phyloP scores from a whole-genome alignment of 805 yeast species.

The Lachancea kluyveri region DNA sequence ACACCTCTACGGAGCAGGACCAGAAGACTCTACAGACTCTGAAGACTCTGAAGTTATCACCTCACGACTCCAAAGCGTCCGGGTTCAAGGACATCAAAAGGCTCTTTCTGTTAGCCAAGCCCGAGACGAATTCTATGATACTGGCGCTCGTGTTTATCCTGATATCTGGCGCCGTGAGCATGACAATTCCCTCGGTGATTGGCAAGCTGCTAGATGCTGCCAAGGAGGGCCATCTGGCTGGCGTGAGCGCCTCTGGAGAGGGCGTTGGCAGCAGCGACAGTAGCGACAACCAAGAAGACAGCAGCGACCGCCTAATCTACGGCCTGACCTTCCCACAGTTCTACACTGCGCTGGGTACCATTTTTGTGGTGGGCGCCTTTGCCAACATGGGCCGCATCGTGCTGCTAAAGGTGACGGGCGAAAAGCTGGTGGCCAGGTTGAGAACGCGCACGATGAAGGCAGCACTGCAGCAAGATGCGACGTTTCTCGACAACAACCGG shows the following conservation, averaged over 20 bases:
- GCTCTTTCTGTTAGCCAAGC: conserved; percentile 48
- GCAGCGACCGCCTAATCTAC: conserved; percentile 33
- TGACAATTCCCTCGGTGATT: conserved; percentile 75
- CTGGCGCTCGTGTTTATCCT: conserved; percentile 61
- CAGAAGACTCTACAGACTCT: no score
- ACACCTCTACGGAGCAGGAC: no score
- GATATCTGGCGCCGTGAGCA: conserved; percentile 69
- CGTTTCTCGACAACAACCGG: conserved; percentile 81
- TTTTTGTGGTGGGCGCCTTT: conserved; percentile 66
- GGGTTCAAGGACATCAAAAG: conserved; percentile 35
- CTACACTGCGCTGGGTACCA: conserved; percentile 49
- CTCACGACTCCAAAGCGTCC: conserved; percentile 31
- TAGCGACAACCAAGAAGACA: conserved; percentile 24
- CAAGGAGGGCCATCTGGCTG: conserved; percentile 22
- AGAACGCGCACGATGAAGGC: conserved; percentile 72
- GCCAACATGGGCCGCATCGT: conserved; percentile 82
- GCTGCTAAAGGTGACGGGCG: conserved; percentile 74
- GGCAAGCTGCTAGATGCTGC: conserved; percentile 83
- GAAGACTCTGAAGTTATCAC: no score
- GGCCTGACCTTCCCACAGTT: conserved; percentile 64
- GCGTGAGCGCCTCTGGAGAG: conserved; percentile 14
- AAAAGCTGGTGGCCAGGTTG: conserved; percentile 76
- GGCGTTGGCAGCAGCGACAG: no score
- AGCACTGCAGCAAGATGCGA: conserved; percentile 78
- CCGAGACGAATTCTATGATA: conserved; percentile 48